These are phyloP conservation scores for Erysimum cheiri DNA, from an alignment of 441 rosid species.

Conservation along the genomic window DNA sequence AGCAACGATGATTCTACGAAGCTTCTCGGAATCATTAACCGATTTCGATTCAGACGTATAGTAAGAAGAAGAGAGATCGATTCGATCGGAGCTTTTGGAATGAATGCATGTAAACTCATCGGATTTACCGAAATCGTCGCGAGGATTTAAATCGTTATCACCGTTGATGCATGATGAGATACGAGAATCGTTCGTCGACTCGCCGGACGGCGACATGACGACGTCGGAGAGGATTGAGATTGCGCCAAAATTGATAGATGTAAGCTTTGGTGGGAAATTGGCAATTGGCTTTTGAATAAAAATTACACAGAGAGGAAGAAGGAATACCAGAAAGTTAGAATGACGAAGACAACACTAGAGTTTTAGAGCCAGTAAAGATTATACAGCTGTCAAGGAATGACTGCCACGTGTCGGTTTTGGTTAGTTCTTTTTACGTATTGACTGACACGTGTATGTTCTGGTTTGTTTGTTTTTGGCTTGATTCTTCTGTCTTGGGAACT, in stretches of 20 bases:
- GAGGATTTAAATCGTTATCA: slow-evolving; percentile 22
- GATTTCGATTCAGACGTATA: slow-evolving; percentile 41
- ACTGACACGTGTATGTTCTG: slow-evolving; percentile 36
- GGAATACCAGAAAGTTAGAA: not conserved
- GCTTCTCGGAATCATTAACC: slow-evolving; percentile 58
- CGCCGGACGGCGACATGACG: slow-evolving; percentile 45
- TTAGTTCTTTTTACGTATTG: not conserved
- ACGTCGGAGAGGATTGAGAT: slow-evolving; percentile 8
- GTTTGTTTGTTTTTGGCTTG: not conserved
- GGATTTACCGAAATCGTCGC: slow-evolving; percentile 32
- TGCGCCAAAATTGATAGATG: slow-evolving; percentile 13
- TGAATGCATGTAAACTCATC: slow-evolving; percentile 43
- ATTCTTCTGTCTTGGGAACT: not conserved
- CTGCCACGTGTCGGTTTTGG: slow-evolving; percentile 36
- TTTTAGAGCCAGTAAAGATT: not conserved
- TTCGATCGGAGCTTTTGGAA: slow-evolving; percentile 44
- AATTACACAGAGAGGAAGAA: slow-evolving; percentile 29
- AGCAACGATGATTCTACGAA: slow-evolving; percentile 67
- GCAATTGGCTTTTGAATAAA: slow-evolving; percentile 40
- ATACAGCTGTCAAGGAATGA: slow-evolving; percentile 7
- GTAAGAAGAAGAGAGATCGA: slow-evolving; percentile 20
- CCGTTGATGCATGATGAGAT: slow-evolving; percentile 32
- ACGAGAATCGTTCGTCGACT: slow-evolving; percentile 27
- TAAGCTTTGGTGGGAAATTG: slow-evolving; percentile 34
- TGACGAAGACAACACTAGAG: slow-evolving; percentile 14